A percentile compares a stretch with the other conserved stretches of the same genome.
These are phyloP conservation scores for Mariannaea sp. DNA, from an alignment of 2,329 filamentous ascomycete genomes.

Conservation along the genomic window DNA sequence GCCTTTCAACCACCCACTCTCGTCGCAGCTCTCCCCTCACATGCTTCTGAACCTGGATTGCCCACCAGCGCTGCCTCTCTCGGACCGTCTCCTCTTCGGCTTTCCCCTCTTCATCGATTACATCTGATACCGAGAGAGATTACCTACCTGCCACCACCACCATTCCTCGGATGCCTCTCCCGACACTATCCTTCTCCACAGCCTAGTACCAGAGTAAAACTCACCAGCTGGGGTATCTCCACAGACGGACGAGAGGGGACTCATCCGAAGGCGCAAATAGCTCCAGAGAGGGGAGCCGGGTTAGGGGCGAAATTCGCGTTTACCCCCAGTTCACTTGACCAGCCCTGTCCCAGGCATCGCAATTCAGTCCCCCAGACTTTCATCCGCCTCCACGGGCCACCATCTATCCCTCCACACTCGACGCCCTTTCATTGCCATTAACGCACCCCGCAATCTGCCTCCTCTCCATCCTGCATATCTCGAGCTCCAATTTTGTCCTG, in stretches of 20 bases:
- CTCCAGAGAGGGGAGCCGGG: slow-evolving; percentile 13
- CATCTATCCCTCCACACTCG: slow-evolving; percentile 36
- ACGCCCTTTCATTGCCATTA: slow-evolving; percentile 29
- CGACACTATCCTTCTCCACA: slow-evolving; percentile 19
- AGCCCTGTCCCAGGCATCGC: slow-evolving; percentile 17
- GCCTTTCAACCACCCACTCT: not conserved
- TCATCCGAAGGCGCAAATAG: slow-evolving; percentile 15
- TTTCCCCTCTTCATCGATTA: slow-evolving; percentile 3
- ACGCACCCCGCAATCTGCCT: slow-evolving; percentile 40
- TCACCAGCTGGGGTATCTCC: slow-evolving; percentile 21
- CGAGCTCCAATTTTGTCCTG: slow-evolving; percentile 37
- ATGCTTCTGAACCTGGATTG: slow-evolving; percentile 3
- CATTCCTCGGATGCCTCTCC: slow-evolving; percentile 22
- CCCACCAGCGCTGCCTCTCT: slow-evolving; percentile 3
- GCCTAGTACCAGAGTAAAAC: slow-evolving; percentile 13
- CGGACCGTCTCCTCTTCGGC: not conserved
- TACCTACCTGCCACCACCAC: not conserved
- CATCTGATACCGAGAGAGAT: slow-evolving; percentile 16
- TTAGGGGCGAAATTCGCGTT: slow-evolving; percentile 29
- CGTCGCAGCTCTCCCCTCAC: not conserved
- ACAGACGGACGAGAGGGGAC: slow-evolving; percentile 34
- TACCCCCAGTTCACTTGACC: slow-evolving; percentile 25
- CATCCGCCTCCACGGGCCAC: slow-evolving; percentile 32
- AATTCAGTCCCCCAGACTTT: slow-evolving; percentile 18
- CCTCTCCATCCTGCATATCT: slow-evolving; percentile 34